Base-by-base conservation (phyloP, 1,284 basidiomycete genomes). In the Xerocomus amazonicus region DNA sequence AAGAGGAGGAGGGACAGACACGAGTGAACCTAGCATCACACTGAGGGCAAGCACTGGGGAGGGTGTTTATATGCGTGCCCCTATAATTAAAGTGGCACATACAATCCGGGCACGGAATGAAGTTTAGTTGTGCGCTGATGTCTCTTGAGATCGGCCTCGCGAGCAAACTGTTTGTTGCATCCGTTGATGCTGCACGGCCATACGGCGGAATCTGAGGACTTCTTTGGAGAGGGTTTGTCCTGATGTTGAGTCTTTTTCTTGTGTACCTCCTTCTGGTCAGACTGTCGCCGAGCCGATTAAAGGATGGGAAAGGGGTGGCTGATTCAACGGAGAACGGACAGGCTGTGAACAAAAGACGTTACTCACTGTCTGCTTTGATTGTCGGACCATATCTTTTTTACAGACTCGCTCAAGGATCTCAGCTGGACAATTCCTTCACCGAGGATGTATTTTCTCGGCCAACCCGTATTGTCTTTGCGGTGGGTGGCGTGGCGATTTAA, bases 151-250 rank as follows among this genome's bases (percentile, higher is more conserved):
- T 88, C 85, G 10, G 86, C 86, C 65, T 88, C 85, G 48, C 85
- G 76, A 41, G 83, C 85, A 62, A 88, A 88, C 60, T 83, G 79
- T 67, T 87, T 87, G 66, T 79, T 81, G 69, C 85, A 88, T 10
- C 84, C 85, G 59, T 82, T 78, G 59, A 88, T 86, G 63, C 80
- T 81, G 71, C 85, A 88, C 7, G 85, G 82, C 86, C 86, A 88
- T 45, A 81, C 63, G 8, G 79, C 77, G 8, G 77, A 73, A 52
- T 75, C 73, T 3, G 71, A 60, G 36, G 69, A 63, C 60, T 80
- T 82, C 59, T 71, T 75, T 23, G 53, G 29, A 9, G 52, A 50
- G 28, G 53, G 36, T 48, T 52, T 63, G 42, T 63, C 62, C 9
- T 44, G 53, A 23, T 59, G 56, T 9, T 62, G 57, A 12, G 65